Evolutionary conservation across 192 early-diverging fungal genomes (phyloP).

Genomic region (Entomortierella lignicola): DNA sequence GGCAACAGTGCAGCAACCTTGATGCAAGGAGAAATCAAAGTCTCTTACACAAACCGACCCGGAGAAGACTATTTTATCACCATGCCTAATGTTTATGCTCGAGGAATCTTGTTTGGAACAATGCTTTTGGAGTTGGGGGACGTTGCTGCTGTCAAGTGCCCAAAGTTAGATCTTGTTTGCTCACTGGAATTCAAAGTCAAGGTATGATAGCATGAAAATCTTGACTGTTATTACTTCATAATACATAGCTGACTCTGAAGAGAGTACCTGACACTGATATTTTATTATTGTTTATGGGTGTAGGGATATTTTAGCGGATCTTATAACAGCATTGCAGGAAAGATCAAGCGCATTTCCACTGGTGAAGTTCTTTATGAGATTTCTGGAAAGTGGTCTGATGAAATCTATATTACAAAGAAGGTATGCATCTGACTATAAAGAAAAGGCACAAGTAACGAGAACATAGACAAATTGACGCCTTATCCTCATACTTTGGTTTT

Average conservation of each 20-base stretch:
- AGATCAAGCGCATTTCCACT: slow-evolving; percentile 81
- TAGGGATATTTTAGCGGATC: slow-evolving; percentile 81
- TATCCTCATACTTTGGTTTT: neutral
- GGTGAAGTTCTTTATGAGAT: slow-evolving; percentile 83
- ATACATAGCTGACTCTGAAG: neutral
- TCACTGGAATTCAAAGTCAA: slow-evolving; percentile 93
- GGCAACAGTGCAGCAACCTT: slow-evolving; percentile 94
- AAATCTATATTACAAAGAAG: slow-evolving; percentile 69
- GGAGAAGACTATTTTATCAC: slow-evolving; percentile 84
- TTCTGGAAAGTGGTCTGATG: slow-evolving; percentile 89
- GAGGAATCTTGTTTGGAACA: slow-evolving; percentile 93
- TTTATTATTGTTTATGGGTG: neutral
- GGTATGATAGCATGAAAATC: slow-evolving; percentile 61
- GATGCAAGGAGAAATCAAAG: slow-evolving; percentile 79
- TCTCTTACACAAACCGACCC: slow-evolving; percentile 70
- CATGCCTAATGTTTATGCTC: slow-evolving; percentile 94
- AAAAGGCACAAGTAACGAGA: neutral
- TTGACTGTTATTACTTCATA: no score
- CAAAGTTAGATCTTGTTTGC: slow-evolving; percentile 79
- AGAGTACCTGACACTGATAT: no score
- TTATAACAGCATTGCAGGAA: slow-evolving; percentile 84
- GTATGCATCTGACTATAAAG: neutral
- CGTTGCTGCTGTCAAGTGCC: slow-evolving; percentile 75
- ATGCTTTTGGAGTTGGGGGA: slow-evolving; percentile 96
- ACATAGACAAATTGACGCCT: no score